These are phyloP conservation scores for Mycena polygramma DNA, from an alignment of 768 basidiomycete species.

Conservation along the genomic window DNA sequence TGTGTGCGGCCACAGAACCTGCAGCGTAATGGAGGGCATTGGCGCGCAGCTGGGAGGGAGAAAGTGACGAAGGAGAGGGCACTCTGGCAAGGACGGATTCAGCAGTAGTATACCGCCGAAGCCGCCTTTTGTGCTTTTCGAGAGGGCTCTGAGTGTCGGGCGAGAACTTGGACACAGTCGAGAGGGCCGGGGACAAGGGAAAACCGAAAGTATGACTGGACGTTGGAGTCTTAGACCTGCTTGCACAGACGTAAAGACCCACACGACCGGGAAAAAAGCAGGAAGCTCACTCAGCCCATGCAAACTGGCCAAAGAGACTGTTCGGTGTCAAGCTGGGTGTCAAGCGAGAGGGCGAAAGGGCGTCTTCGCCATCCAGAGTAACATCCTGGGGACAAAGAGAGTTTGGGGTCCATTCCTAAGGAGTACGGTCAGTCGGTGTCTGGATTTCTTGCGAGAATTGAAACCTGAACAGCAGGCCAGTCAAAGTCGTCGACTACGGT, in stretches of 20 bases:
- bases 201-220: constrained; percentile 31
- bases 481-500: constrained; percentile 33
- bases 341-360: constrained; percentile 16
- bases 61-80: constrained; percentile 3
- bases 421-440: background rate
- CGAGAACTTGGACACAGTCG: constrained; percentile 5
- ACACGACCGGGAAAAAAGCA: background rate
- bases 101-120: constrained; percentile 31
- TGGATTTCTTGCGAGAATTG: background rate
- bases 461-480: constrained; percentile 36
- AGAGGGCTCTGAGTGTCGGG: constrained; percentile 24
- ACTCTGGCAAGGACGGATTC: constrained; percentile 29
- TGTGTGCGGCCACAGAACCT: constrained; percentile 17
- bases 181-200: constrained; percentile 27
- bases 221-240: constrained; percentile 17
- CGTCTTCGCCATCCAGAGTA: constrained; percentile 30
- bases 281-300: constrained; percentile 14
- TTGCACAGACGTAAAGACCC: background rate
- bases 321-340: constrained; percentile 36
- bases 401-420: constrained; percentile 28
- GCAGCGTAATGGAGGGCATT: constrained; percentile 22
- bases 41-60: constrained; percentile 15
- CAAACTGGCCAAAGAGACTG: constrained; percentile 22
- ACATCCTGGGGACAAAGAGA: constrained; percentile 34
- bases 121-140: constrained; percentile 35